Base-by-base conservation (phyloP, 192 early-diverging fungal species). In the Entomortierella parvispora region DNA sequence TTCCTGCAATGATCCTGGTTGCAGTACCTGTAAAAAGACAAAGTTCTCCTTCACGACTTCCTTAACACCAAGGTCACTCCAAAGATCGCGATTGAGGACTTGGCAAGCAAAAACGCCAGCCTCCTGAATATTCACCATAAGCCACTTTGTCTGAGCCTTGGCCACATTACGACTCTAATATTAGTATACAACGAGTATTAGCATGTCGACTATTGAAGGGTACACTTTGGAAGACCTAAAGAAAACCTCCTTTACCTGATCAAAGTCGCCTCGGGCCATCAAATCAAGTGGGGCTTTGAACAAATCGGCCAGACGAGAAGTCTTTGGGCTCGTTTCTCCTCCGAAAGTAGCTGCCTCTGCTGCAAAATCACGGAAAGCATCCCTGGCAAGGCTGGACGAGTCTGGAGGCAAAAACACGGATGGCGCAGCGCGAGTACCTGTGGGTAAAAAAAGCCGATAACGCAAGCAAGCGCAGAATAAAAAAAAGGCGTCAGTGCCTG, bases 31-130 rank as follows among this genome's bases (percentile, higher is more conserved):
- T 22, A 95, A 69, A 72, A 99, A 97, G 29, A 95, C 65, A 88
- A 98, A 98, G 61, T 90, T 83, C 50, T 87, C 89, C 32, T 78
- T 79, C 48, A 99, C 84, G 11, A 94, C 58, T 9, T 94, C 91
- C 76, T 94, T 90, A 7, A 97, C 91, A 15, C 81, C 72, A 20
- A 67, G 31, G 51, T 95, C 84, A 31, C 91, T 96, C 96, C 95
- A 99, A 49, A 98, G 84, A 84, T 99, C 96, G 58, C 97, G 91
- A 71, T 97, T 97, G 76, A 98, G 79, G 18, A 90, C 82, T 65
- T 96, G 94, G 79, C 95, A 97, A 22, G 85, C 77, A 80, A 98
- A 97, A 47, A 96, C 94, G 0, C 88, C 78, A 6, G 90, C 81
- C 47, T 97, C 91, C 52, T 97, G 93, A 44, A 97, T 85, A 56